A percentile compares a stretch with the other conserved stretches of the same genome.
Conservation (phyloP, 352 stramenopile genomes). For the Thraustotheca clavata region DNA sequence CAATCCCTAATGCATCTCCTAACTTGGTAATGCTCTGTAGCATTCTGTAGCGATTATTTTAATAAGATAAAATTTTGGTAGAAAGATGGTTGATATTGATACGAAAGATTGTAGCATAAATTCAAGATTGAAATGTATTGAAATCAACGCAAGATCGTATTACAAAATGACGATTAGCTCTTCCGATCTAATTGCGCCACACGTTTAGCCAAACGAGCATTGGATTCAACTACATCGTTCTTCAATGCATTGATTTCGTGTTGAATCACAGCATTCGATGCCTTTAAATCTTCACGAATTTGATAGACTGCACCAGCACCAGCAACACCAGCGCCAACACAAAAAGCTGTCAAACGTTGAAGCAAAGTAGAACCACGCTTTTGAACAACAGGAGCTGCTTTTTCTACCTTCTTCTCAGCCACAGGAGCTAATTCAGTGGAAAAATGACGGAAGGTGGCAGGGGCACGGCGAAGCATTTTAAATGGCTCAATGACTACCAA, state of each 20-base stretch:
- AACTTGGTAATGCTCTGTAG: too few species aligned
- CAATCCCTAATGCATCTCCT: too few species aligned
- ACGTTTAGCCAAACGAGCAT: slow-evolving; percentile 8
- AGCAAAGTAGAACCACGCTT: slow-evolving; percentile 3
- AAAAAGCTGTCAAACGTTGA: slow-evolving; percentile 12
- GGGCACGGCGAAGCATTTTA: slow-evolving; percentile 3
- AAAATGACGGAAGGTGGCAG: not conserved
- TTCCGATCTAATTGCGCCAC: slow-evolving; percentile 9
- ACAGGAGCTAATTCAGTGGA: slow-evolving; percentile 5
- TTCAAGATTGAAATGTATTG: too few species aligned
- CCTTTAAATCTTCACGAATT: slow-evolving; percentile 12
- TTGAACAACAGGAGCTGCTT: not conserved
- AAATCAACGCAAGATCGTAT: too few species aligned
- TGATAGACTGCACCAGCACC: slow-evolving; percentile 17
- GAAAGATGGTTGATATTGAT: too few species aligned
- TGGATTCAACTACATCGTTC: slow-evolving; percentile 8
- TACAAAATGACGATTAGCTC: too few species aligned
- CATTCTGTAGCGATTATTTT: too few species aligned
- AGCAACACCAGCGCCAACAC: not conserved
- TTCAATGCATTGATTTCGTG: slow-evolving; percentile 13
- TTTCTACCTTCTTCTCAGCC: not conserved
- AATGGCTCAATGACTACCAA: too few species aligned
- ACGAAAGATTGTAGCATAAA: too few species aligned
- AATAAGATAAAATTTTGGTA: too few species aligned
- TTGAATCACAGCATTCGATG: slow-evolving; percentile 13